phyloP scores from a whole-genome alignment of 2,329 filamentous ascomycete species.

The Colletotrichum tanaceti region DNA sequence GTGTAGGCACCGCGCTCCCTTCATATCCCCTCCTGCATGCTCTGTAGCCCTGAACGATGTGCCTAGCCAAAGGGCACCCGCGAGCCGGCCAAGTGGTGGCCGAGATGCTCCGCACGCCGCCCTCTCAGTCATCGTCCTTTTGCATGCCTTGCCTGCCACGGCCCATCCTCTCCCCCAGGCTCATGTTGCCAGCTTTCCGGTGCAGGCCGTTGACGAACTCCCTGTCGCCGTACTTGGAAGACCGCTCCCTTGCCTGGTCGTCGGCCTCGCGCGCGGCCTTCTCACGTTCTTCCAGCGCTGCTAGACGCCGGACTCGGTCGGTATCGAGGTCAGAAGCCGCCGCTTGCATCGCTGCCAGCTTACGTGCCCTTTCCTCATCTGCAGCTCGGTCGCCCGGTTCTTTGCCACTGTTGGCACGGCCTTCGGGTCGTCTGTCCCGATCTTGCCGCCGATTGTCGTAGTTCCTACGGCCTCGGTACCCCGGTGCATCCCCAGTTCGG shows the following conservation, averaged over 20 bases:
- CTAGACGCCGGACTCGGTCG: conserved; percentile 76
- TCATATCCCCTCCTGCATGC: background rate
- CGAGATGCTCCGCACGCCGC: background rate
- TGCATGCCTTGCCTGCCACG: conserved; percentile 59
- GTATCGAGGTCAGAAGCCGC: conserved; percentile 76
- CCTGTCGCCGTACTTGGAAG: conserved; percentile 70
- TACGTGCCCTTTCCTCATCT: conserved; percentile 72
- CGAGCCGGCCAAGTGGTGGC: background rate
- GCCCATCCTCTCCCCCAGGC: conserved; percentile 64
- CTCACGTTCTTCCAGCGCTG: conserved; percentile 74
- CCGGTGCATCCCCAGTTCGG: conserved; percentile 41
- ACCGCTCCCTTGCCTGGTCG: conserved; percentile 68
- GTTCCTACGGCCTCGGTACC: conserved; percentile 40
- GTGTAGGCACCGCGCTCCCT: background rate
- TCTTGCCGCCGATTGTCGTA: conserved; percentile 41
- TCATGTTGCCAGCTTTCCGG: conserved; percentile 65
- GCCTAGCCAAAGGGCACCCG: background rate
- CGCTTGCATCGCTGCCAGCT: conserved; percentile 78
- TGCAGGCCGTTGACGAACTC: conserved; percentile 74
- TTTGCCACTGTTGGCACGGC: conserved; percentile 37
- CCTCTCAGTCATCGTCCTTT: conserved; percentile 57
- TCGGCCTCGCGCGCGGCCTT: conserved; percentile 73
- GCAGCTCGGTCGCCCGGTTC: conserved; percentile 47
- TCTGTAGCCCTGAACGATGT: background rate
- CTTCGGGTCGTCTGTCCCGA: conserved; percentile 42